Evolutionary conservation across 2,329 filamentous ascomycete genomes (phyloP), one percentile per base, ranked within the genome.

Genomic region (Aspergillus piperis): DNA sequence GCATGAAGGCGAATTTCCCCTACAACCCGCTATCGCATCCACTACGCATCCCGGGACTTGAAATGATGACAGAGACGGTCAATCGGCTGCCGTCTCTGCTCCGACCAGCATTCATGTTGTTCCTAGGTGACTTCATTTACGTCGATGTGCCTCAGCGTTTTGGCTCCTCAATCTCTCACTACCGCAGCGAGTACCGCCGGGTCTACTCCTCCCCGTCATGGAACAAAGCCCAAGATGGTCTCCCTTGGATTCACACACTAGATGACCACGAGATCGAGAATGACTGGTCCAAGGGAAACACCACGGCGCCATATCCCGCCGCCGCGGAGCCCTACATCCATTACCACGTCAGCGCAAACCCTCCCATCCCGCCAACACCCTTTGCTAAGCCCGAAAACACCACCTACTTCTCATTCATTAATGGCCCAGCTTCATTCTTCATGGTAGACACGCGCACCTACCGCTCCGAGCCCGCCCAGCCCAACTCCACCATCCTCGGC

Each of bases 251-350:
- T 48, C 95, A 99, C 71, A 93, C 96, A 2, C 85, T 97, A 6
- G 95, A 99, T 71, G 95, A 99, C 73, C 95, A 99, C 70, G 95
- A 99, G 73, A 97, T 99, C 63, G 85, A 86, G 5, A 98, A 99
- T 68, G 95, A 98, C 77, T 98, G 93, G 92, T 75, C 76, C 30
- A 87, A 89, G 61, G 82, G 84, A 17, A 95, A 94, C 72, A 89
- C 86, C 13, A 92, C 91, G 0, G 90, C 91, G 5, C 85, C 96
- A 0, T 97, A 94, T 72, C 77, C 83, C 2, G 86, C 89, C 0
- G 93, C 94, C 4, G 86, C 90, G 48, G 92, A 96, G 62, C 91
- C 94, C 0, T 99, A 90, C 81, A 81, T 88, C 51, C 86, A 92
- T 71, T 99, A 99, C 72, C 94, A 99, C 63, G 88, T 88, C 36